Base-by-base conservation (phyloP, 257 asterid species). In the Nemophila menziesii region DNA sequence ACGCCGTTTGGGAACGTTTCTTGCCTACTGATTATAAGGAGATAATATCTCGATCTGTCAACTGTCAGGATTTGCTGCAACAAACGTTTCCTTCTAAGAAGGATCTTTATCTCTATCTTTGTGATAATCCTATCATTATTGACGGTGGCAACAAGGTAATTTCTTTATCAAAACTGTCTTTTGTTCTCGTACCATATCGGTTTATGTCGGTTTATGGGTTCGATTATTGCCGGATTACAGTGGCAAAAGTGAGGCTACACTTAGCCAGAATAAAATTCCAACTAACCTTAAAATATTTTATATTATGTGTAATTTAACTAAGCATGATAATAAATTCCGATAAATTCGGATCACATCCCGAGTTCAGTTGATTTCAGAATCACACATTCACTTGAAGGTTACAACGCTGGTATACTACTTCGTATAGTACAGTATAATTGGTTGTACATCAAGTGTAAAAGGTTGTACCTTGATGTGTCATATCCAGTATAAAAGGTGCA, bases 1-100 rank as follows among this genome's bases (percentile, higher is more conserved):
- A 82, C 59, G 61, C 68, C 34, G 92, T 82, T 8, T 86, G 94
- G 93, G 76, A 46, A 17, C 67, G 78, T 17, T 87, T 87, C 55
- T 39, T 87, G 59, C 95, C 95, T n/a, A 20, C 80, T 8, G 93
- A 82, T 52, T 79, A 74, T 29, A 64, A 58, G 5, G 74, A 75
- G 23, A 58, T 82, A 7, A 43, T 87, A 18, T 42, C 65, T 43
- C 67, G 78, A n/a, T 67, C 78, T 2, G 44, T 19, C 15, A 72
- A 50, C 18, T 68, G 68, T 8, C 13, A 44, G 20, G 68, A 57
- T 20, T 58, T 54, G 51, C 23, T 73, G 0, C n/a, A n/a, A n/a
- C n/a, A n/a, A n/a, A 12, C 12, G 4, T 41, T 64, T 14, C 46
- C 11, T 3, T 72, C 86, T 0, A 86, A 61, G 68, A 86, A 86